phyloP scores from a whole-genome alignment of 176 grass and related monocot species.

The Bromus sterilis region DNA sequence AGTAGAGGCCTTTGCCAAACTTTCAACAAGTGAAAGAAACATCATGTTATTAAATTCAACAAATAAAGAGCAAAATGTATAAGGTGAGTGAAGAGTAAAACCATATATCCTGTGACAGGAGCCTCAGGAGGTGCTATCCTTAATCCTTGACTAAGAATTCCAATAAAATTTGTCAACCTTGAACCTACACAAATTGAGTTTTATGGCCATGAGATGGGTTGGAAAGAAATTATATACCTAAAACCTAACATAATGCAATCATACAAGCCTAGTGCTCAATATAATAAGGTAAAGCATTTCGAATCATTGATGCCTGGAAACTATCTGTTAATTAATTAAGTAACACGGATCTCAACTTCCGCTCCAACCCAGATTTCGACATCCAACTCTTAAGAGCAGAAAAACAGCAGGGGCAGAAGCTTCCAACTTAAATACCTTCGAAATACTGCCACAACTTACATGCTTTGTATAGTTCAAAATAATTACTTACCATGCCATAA shows the following conservation, averaged over 20 bases:
- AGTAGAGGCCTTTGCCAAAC: constrained; percentile 98
- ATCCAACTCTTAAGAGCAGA: neutral
- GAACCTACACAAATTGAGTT: constrained; percentile 58
- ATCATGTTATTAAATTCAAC: constrained; percentile 20
- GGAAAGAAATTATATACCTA: neutral
- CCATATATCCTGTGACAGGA: constrained; percentile 92
- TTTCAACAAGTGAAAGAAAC: constrained; percentile 30
- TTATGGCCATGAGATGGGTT: neutral
- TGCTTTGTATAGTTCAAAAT: neutral
- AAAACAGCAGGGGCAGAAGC: neutral
- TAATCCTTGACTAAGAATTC: constrained; percentile 95
- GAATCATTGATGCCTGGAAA: neutral
- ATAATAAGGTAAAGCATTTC: neutral
- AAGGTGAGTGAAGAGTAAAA: constrained; percentile 14
- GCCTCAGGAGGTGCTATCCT: constrained; percentile 95
- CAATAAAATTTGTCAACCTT: constrained; percentile 92
- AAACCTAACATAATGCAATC: neutral
- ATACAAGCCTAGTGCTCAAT: neutral
- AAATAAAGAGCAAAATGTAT: neutral
- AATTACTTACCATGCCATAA: constrained; percentile 80
- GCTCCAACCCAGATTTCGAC: neutral
- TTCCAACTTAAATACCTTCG: neutral
- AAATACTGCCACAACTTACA: neutral
- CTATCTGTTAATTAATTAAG: neutral
- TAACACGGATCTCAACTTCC: neutral